Evolutionary conservation across 768 basidiomycete genomes (phyloP).

Genomic region (Chalciporus piperatus): DNA sequence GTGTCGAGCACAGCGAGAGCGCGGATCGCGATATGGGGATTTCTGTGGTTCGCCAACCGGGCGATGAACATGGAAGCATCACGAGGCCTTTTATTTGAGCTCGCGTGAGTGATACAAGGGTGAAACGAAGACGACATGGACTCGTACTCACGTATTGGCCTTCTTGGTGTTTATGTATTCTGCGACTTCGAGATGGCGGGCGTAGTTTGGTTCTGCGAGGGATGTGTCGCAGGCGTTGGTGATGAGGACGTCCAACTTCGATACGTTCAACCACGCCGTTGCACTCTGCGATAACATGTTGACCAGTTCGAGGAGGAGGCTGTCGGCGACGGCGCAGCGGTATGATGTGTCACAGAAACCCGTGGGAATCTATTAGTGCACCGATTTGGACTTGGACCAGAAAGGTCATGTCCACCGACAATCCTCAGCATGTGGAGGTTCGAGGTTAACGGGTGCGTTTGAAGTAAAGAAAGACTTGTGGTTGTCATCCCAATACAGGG

Average conservation of each 20-base stretch:
- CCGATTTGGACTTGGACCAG: too few relatives aligned
- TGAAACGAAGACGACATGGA: background rate
- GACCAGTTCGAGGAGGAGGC: background rate
- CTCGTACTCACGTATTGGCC: slow-evolving; percentile 80
- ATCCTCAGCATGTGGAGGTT: background rate
- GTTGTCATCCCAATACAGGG: background rate
- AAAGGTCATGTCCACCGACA: too few relatives aligned
- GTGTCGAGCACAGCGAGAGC: slow-evolving; percentile 86
- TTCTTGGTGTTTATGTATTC: slow-evolving; percentile 94
- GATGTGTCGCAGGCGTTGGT: slow-evolving; percentile 85
- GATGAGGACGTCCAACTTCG: slow-evolving; percentile 68
- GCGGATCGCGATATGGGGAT: slow-evolving; percentile 87
- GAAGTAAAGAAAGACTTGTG: background rate
- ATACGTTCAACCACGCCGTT: slow-evolving; percentile 52
- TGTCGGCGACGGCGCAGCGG: background rate
- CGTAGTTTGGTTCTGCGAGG: slow-evolving; percentile 86
- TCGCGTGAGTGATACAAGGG: background rate
- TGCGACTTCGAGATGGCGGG: slow-evolving; percentile 88
- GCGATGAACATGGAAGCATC: slow-evolving; percentile 88
- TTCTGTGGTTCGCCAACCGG: slow-evolving; percentile 85
- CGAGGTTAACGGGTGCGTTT: background rate
- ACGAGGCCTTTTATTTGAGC: slow-evolving; percentile 58
- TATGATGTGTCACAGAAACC: background rate
- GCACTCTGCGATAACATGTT: slow-evolving; percentile 52
- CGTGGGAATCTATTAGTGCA: background rate